These are phyloP conservation scores for Scytalidium lignicola DNA, from an alignment of 2,329 filamentous ascomycete species.

Conservation along the genomic window DNA sequence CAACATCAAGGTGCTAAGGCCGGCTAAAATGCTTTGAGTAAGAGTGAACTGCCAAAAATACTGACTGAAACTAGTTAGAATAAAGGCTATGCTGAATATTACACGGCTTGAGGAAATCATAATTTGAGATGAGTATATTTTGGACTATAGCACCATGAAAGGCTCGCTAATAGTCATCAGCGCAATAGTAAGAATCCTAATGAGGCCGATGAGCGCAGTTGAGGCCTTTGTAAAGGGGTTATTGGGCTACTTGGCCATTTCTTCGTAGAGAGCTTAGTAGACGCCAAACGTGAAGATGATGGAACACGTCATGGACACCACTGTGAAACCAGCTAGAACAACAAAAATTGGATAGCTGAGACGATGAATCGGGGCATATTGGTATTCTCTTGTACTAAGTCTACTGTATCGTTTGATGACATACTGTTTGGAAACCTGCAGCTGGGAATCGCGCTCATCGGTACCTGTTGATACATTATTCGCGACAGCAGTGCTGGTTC, in stretches of 20 bases:
- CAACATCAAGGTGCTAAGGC: background rate
- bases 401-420: no score
- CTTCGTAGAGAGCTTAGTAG: conserved; percentile 4
- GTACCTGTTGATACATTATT: no score
- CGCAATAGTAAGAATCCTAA: conserved; percentile 1
- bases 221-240: background rate
- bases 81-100: conserved; percentile 1
- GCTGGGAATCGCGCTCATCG: no score
- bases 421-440: no score
- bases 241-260: background rate
- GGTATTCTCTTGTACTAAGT: no score
- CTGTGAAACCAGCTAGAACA: conserved; percentile 2
- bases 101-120: background rate
- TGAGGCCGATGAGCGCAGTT: conserved; percentile 1
- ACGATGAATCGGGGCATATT: no score
- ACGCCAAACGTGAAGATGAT: conserved; percentile 6
- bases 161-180: conserved; percentile 5
- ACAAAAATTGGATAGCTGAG: no score
- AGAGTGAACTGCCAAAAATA: background rate
- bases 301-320: conserved; percentile 1
- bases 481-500: no score
- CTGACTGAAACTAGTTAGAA: conserved; percentile 3
- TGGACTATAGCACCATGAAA: background rate
- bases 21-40: background rate
- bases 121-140: background rate